phyloP scores from a whole-genome alignment of 108 stramenopile species.

The Hondaea fermentalgiana region DNA sequence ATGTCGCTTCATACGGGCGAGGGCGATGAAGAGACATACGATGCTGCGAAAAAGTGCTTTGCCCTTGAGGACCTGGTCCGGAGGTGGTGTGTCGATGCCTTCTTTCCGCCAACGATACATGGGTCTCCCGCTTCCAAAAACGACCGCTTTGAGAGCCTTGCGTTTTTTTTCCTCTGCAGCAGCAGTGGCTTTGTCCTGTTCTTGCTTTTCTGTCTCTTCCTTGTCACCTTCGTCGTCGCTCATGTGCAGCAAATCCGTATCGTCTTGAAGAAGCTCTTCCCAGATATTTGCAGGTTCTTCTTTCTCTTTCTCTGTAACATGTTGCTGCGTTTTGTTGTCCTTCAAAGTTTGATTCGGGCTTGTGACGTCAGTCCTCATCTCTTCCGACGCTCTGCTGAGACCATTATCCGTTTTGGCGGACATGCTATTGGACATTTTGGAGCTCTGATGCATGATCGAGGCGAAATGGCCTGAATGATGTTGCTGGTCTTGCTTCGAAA shows the following conservation, averaged over 20 bases:
- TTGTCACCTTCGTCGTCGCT: not conserved
- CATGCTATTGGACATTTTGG: no score
- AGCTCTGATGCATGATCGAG: no score
- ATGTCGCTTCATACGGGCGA: not conserved
- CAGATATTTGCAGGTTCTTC: not conserved
- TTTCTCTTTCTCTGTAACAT: not conserved
- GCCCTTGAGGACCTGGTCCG: not conserved
- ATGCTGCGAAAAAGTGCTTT: not conserved
- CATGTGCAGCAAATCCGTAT: not conserved
- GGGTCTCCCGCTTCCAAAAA: not conserved
- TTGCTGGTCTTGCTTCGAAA: no score
- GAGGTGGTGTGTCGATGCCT: not conserved
- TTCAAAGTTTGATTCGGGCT: no score
- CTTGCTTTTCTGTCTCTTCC: not conserved
- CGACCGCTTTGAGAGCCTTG: not conserved
- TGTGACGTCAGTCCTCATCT: no score
- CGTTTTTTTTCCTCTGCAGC: not conserved
- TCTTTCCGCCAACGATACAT: constrained; percentile 8
- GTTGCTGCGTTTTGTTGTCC: no score
- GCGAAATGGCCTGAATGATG: no score
- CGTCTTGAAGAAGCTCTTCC: not conserved
- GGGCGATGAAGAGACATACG: not conserved
- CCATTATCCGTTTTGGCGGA: no score
- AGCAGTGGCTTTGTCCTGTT: not conserved
- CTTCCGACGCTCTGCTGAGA: no score